Evolutionary conservation across 371 early-diverging fungal genomes (phyloP).

Genomic region (Mucor indicus): DNA sequence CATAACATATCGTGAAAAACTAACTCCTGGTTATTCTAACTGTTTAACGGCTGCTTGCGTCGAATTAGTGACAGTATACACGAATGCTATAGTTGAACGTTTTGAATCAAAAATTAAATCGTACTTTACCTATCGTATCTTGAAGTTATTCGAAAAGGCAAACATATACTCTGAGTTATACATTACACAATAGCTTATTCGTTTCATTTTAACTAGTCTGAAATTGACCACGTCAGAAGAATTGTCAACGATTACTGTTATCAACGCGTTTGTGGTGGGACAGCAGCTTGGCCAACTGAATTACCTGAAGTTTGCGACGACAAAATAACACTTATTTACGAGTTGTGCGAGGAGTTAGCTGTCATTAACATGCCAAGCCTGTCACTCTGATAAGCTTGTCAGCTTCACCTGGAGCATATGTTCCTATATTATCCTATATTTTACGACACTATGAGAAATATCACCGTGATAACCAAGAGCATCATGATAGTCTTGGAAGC

Average conservation of each 20-base stretch:
- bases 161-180: too few species aligned
- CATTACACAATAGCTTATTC: neutral
- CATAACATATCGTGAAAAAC: too few species aligned
- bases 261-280: constrained; percentile 3
- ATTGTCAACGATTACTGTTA: constrained; percentile 1
- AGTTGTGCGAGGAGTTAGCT: neutral
- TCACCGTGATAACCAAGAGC: neutral
- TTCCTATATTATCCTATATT: neutral
- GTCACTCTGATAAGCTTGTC: constrained; percentile 1
- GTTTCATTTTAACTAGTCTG: neutral
- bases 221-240: neutral
- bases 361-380: constrained; percentile 2
- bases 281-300: constrained; percentile 3
- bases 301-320: constrained; percentile 2
- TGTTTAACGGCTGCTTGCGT: constrained; percentile 1
- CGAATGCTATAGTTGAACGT: neutral
- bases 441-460: neutral
- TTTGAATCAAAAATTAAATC: neutral
- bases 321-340: constrained; percentile 1
- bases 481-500: neutral
- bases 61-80: neutral
- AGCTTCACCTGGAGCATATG: neutral
- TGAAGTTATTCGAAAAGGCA: neutral
- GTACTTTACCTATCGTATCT: neutral
- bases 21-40: neutral